A percentile compares a stretch with the other conserved stretches of the same genome.
Conservation (phyloP, 768 basidiomycete genomes). For the Krasilnikovozyma curviuscula region DNA sequence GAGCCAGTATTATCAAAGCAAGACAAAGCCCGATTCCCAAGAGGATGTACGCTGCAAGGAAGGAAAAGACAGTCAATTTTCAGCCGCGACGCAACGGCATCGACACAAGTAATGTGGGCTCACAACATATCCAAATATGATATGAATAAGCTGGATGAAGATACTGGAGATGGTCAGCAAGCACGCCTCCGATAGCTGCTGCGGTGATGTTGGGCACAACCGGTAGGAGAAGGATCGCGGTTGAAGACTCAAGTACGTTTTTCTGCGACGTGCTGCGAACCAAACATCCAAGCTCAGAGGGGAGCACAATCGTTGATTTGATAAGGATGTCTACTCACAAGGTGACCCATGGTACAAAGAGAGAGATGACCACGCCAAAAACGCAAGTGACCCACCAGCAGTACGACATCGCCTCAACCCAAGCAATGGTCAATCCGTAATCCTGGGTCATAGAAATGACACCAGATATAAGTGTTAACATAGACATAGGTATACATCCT, state of each 20-base stretch:
- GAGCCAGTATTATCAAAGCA: constrained; percentile 10
- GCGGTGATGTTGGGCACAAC: constrained; percentile 12
- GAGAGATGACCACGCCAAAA: background rate
- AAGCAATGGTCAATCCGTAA: constrained; percentile 6
- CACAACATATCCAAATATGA: constrained; percentile 9
- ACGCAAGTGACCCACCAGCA: constrained; percentile 6
- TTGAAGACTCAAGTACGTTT: constrained; percentile 11
- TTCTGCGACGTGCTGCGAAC: constrained; percentile 10
- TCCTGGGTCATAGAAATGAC: constrained; percentile 5
- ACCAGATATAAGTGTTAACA: constrained; percentile 12
- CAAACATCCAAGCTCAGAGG: background rate
- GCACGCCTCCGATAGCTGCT: constrained; percentile 13
- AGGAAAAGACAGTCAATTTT: background rate
- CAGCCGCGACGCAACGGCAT: background rate
- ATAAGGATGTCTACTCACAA: background rate
- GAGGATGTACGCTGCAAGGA: background rate
- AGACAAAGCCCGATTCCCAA: constrained; percentile 3
- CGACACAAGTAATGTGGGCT: background rate
- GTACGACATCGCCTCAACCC: constrained; percentile 13
- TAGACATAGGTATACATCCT: constrained; percentile 10
- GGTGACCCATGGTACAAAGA: constrained; percentile 11
- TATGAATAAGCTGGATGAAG: constrained; percentile 8
- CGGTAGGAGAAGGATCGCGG: constrained; percentile 9
- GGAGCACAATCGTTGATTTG: background rate
- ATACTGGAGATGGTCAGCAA: constrained; percentile 4